Evolutionary conservation across 2,329 filamentous ascomycete genomes (phyloP), one percentile per base, ranked within the genome.

Genomic region (Xylaria sp.): DNA sequence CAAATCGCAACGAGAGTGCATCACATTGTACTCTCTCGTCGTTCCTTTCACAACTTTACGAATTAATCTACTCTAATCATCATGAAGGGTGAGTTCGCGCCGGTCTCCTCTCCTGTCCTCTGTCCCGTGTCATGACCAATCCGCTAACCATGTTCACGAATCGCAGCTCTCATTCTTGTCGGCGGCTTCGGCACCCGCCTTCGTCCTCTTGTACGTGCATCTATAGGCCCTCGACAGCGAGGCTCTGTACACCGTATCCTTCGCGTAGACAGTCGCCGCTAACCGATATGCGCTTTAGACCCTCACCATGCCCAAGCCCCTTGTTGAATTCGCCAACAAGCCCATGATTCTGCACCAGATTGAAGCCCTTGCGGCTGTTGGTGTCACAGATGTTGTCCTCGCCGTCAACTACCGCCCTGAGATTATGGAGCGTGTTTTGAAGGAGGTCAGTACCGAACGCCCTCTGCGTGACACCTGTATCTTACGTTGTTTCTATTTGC

Each of bases 291-390:
- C 54, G 53, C 53, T 44, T 57, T 75, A 96, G 91, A 99, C 93
- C 70, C 86, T 99, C 73, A 97, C 94, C 55, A 90, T 97, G 68
- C 93, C 93, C 64, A 99, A 97, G 79, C 93, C 94, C 67, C 84
- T 99, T 68, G 94, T 99, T 72, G 93, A 99, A 80, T 99, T 99
- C 73, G 92, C 86, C 74, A 99, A 99, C 84, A 93, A 94, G 80
- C 94, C 92, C 75, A 99, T 99, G 93, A 97, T 99, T 76, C 84
- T 95, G 72, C 93, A 97, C 79, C 93, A 99, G 79, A 91, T 99
- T 70, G 92, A 97, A 80, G 92, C 91, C 67, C 84, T 99, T 68
- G 93, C 94, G 68, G 89, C 87, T 62, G 93, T 92, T 60, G 93
- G 93, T 75, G 94, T 97, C 66, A 97, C 91, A 64, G 92, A 97